phyloP scores from a whole-genome alignment of 2,329 filamentous ascomycete species.

The Penicillium corylophilum region DNA sequence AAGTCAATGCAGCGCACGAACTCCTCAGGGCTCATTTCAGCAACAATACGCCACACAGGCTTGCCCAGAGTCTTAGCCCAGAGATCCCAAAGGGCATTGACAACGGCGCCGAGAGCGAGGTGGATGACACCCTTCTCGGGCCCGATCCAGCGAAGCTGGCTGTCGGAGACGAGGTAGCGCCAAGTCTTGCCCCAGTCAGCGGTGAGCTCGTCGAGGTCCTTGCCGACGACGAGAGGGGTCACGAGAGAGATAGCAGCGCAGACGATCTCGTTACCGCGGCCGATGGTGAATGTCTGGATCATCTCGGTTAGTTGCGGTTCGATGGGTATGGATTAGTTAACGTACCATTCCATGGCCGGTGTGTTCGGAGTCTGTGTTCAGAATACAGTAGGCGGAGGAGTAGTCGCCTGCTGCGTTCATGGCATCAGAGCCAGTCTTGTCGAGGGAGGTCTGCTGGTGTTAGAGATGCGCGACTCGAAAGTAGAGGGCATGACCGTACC shows the following conservation, averaged over 20 bases:
- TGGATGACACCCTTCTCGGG: conserved; percentile 94
- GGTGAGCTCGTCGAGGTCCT: conserved; percentile 73
- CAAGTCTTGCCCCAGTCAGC: conserved; percentile 83
- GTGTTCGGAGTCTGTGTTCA: conserved; percentile 69
- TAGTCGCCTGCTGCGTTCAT: conserved; percentile 96
- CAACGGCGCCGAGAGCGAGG: conserved; percentile 81
- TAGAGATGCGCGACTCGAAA: neutral
- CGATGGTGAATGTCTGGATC: conserved; percentile 47
- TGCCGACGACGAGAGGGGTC: conserved; percentile 71
- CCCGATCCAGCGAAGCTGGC: conserved; percentile 88
- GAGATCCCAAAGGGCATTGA: conserved; percentile 93
- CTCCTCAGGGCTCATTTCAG: conserved; percentile 86
- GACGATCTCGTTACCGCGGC: conserved; percentile 86
- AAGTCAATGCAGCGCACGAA: conserved; percentile 89
- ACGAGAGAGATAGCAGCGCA: conserved; percentile 80
- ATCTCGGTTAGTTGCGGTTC: neutral
- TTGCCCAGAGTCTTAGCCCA: conserved; percentile 85
- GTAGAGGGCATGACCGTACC: conserved; percentile 33
- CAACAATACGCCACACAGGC: conserved; percentile 86
- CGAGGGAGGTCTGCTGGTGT: conserved; percentile 70
- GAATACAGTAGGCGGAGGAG: conserved; percentile 89
- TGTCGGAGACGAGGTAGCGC: conserved; percentile 88
- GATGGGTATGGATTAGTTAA: neutral
- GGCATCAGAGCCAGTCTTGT: conserved; percentile 94
- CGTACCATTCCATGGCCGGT: conserved; percentile 45